phyloP scores from a whole-genome alignment of 129 eudicot genomes.

The Flaveria robusta region DNA sequence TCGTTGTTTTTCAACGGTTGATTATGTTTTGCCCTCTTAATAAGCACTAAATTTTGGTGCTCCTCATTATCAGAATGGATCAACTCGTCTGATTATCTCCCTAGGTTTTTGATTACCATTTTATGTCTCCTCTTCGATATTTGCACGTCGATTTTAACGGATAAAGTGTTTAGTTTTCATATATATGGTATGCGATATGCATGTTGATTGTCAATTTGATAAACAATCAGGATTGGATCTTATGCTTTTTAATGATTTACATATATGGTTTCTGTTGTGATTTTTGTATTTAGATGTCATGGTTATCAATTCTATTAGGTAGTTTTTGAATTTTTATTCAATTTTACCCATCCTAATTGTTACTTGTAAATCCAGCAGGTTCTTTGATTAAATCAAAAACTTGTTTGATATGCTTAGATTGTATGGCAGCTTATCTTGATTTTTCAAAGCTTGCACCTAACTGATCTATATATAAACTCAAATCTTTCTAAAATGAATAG shows the following conservation, averaged over 20 bases:
- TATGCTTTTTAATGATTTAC: neutral
- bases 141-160: constrained; percentile 7
- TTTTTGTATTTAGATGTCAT: neutral
- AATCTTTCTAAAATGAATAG: neutral
- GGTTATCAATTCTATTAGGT: neutral
- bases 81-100: neutral
- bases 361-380: neutral
- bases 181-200: neutral
- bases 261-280: neutral
- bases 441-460: neutral
- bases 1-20: too few relatives aligned
- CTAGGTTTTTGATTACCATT: neutral
- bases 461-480: neutral
- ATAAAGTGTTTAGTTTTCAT: neutral
- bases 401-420: neutral
- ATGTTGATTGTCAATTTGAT: neutral
- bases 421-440: neutral
- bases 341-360: neutral
- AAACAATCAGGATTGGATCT: neutral
- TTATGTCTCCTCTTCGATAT: neutral
- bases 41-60: neutral
- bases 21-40: neutral
- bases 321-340: neutral
- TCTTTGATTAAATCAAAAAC: neutral
- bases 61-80: neutral